Percentiles rank a stretch among this genome's conserved stretches.
phyloP scores from a whole-genome alignment of 2,329 filamentous ascomycete genomes.

The Ophiostoma montium region DNA sequence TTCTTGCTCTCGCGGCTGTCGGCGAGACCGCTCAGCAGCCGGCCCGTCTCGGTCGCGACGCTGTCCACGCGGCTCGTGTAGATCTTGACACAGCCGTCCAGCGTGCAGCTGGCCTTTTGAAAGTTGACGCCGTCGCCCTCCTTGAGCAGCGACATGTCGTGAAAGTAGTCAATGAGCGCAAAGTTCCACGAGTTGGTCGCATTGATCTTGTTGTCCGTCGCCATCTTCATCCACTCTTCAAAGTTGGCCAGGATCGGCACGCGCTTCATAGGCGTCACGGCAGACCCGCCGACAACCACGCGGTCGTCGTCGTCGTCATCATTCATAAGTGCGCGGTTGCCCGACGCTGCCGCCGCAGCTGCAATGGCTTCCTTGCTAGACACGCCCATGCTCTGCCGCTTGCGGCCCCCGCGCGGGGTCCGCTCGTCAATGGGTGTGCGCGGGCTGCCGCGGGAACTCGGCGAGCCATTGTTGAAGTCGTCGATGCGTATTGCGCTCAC shows the following conservation, averaged over 20 bases:
- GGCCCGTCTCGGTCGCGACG: conserved; percentile 92
- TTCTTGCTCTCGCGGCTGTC: conserved; percentile 72
- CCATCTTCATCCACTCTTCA: conserved; percentile 99
- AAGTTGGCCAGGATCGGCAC: conserved; percentile 95
- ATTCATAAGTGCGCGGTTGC: not conserved
- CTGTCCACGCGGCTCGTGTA: conserved; percentile 98
- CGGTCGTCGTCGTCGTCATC: conserved; percentile 37
- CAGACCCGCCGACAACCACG: conserved; percentile 46
- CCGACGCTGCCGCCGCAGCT: conserved; percentile 2
- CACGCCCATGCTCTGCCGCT: conserved; percentile 13
- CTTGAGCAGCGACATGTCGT: conserved; percentile 94
- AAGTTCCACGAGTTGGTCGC: conserved; percentile 98
- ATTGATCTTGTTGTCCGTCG: conserved; percentile 98
- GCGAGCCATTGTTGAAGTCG: conserved; percentile 39
- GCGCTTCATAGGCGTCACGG: conserved; percentile 82
- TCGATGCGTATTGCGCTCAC: conserved; percentile 40
- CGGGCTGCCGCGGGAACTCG: conserved; percentile 33
- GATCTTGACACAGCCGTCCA: conserved; percentile 97
- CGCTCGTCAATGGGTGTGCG: conserved; percentile 30
- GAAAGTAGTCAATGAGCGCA: conserved; percentile 98
- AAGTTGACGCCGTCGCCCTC: conserved; percentile 97
- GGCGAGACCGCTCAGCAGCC: conserved; percentile 81
- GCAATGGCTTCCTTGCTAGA: conserved; percentile 22
- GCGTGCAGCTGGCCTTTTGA: conserved; percentile 91
- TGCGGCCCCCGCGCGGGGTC: conserved; percentile 25